A percentile compares a stretch with the other conserved stretches of the same genome.
phyloP scores from a whole-genome alignment of 225 moss, liverwort and hornwort genomes.

The Pseudoscleropodium purum region DNA sequence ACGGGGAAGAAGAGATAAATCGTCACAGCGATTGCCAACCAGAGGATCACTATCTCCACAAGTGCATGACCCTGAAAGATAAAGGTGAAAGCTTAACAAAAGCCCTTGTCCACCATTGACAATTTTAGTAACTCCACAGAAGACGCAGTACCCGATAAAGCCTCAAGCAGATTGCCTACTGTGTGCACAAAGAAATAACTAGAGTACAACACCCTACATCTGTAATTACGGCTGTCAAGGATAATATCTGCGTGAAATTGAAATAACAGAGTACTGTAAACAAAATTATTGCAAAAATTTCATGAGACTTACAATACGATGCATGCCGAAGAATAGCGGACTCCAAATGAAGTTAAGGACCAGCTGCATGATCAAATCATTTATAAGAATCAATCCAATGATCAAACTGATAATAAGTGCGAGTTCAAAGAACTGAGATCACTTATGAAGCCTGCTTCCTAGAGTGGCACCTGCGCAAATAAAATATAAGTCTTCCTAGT shows the following conservation, averaged over 20 bases:
- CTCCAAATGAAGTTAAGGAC: conserved; percentile 72
- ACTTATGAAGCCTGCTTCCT: background rate
- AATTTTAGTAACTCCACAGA: background rate
- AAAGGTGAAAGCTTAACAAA: background rate
- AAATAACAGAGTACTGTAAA: background rate
- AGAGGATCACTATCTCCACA: conserved; percentile 59
- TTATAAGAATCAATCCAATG: background rate
- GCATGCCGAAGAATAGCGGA: conserved; percentile 68
- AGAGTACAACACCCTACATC: background rate
- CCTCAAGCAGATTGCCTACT: background rate
- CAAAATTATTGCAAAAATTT: background rate
- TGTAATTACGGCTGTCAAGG: background rate
- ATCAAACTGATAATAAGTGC: background rate
- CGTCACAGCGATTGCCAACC: conserved; percentile 68
- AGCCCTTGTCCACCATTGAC: background rate
- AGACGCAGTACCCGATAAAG: background rate
- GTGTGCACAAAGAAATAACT: background rate
- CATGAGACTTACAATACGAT: conserved; percentile 49
- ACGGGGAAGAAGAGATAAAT: conserved; percentile 61
- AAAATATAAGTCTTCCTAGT: background rate
- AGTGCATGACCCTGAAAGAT: conserved; percentile 51
- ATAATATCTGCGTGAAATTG: background rate
- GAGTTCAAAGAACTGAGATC: background rate
- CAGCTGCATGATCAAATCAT: conserved; percentile 39
- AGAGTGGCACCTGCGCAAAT: background rate